phyloP scores from a whole-genome alignment of 2,329 filamentous ascomycete genomes.

The Lachnellula cervina region DNA sequence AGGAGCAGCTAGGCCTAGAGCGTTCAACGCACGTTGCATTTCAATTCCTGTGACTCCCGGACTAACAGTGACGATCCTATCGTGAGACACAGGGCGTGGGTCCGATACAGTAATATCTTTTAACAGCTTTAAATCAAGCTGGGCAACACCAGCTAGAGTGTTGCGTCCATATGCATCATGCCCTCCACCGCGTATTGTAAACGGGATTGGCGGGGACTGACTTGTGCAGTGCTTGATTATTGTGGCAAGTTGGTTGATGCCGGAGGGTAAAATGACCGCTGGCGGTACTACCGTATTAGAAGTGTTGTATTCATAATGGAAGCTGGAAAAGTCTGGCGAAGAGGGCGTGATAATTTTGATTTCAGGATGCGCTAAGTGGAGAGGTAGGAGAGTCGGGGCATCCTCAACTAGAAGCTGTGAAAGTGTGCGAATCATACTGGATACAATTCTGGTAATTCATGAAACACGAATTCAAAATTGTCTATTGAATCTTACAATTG shows the following conservation, averaged over 20 bases:
- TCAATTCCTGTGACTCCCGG: not conserved
- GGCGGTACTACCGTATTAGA: not conserved
- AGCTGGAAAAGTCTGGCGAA: not conserved
- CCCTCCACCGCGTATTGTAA: not conserved
- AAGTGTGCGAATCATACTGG: not conserved
- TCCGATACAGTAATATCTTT: not conserved
- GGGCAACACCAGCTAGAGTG: not conserved
- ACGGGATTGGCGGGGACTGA: not conserved
- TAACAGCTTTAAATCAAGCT: not conserved
- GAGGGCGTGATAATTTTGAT: not conserved
- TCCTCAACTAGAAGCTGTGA: not conserved
- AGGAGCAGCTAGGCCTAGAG: not conserved
- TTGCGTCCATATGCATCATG: not conserved
- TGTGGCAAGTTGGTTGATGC: not conserved
- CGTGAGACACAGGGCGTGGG: not conserved
- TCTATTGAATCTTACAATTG: not conserved
- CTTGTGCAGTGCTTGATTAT: not conserved
- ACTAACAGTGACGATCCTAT: not conserved
- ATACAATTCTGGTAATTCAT: not conserved
- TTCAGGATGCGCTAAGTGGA: not conserved
- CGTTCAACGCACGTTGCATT: not conserved
- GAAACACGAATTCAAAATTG: not conserved
- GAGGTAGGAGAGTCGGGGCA: not conserved
- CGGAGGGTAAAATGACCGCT: not conserved
- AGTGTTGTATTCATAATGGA: not conserved